Base-by-base conservation (phyloP, 495 filamentous ascomycete species). In the Penicillium taxi region DNA sequence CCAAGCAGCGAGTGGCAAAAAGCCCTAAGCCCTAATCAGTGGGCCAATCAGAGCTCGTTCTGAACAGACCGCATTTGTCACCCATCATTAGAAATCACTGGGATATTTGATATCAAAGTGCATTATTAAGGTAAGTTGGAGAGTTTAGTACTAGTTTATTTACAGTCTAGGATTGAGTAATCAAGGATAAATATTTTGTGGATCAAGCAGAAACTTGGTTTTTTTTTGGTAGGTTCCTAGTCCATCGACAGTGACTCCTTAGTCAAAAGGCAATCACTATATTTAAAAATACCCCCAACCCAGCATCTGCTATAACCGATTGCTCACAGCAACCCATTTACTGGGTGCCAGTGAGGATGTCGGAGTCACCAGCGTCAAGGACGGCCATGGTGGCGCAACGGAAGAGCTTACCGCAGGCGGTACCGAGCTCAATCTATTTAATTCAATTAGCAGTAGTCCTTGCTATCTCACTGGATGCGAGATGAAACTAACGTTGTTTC, bases 301-400 rank as follows among this genome's bases (percentile, higher is more conserved):
- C 22, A 32, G 28, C 31, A 32, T 21, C 28, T 35, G 26, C 21
- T 20, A 6, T 17, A 29, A 26, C 39, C 30, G 21, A 28, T 16
- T 21, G 11, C 26, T 12, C 36, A 21, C 32, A 20, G 17, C 21
- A 35, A 23, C 21, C 36, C 26, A 43, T 23, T 44, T 44, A 47
- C 35, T 50, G 37, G 39, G 31, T 45, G 19, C 39, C 50, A 33
- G 19, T 23, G 13, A 39, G 20, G 19, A 39, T 39, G 27, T 39
- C 37, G 13, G 84, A 90, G 78, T 96, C 91, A 81, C 90, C 90
- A 63, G 86, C 88, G 69, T 96, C 89, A 27, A 96, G 67, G 61
- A 96, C 80, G 42, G 88, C 80, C 86, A 96, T 93, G 58, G 87
- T 93, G 35, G 81, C 83, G 76, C 86, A 94, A 38, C 66, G 58